These are phyloP conservation scores for Auricularia sp. DNA, from an alignment of 768 basidiomycete species.

Conservation along the genomic window DNA sequence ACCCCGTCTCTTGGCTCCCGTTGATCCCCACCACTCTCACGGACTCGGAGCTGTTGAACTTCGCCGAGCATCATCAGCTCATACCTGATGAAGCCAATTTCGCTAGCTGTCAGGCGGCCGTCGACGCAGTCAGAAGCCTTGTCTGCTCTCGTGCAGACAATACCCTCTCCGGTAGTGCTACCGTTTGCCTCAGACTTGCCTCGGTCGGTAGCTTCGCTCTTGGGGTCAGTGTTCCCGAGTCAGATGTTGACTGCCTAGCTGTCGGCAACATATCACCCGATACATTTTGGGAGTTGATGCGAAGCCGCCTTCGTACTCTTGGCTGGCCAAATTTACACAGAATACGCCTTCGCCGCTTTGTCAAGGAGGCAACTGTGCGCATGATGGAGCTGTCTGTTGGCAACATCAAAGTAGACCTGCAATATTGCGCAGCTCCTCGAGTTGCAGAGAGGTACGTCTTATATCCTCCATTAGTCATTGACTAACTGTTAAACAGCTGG, in stretches of 20 bases:
- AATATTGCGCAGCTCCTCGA: slow-evolving; percentile 14
- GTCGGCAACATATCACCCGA: slow-evolving; percentile 15
- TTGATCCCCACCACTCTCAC: neutral
- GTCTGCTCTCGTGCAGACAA: neutral
- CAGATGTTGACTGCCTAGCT: slow-evolving; percentile 16
- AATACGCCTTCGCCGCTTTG: slow-evolving; percentile 12
- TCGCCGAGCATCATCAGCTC: neutral
- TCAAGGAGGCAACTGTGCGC: slow-evolving; percentile 16
- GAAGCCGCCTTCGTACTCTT: slow-evolving; percentile 2
- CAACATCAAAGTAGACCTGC: slow-evolving; percentile 16
- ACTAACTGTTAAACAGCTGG: slow-evolving; percentile 11
- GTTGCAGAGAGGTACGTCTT: slow-evolving; percentile 12
- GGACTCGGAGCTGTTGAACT: neutral
- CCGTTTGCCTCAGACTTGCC: slow-evolving; percentile 8
- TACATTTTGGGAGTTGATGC: slow-evolving; percentile 15
- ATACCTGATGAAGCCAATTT: neutral
- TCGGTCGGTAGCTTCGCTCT: slow-evolving; percentile 16
- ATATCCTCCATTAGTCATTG: neutral
- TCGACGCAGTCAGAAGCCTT: neutral
- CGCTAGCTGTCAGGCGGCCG: neutral
- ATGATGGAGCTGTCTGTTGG: slow-evolving; percentile 15
- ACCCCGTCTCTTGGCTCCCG: neutral
- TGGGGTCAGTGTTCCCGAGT: slow-evolving; percentile 11
- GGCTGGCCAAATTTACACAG: neutral
- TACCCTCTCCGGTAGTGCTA: neutral